phyloP scores from a whole-genome alignment of 1,284 basidiomycete species.

The Sanghuangporus sanghuang region DNA sequence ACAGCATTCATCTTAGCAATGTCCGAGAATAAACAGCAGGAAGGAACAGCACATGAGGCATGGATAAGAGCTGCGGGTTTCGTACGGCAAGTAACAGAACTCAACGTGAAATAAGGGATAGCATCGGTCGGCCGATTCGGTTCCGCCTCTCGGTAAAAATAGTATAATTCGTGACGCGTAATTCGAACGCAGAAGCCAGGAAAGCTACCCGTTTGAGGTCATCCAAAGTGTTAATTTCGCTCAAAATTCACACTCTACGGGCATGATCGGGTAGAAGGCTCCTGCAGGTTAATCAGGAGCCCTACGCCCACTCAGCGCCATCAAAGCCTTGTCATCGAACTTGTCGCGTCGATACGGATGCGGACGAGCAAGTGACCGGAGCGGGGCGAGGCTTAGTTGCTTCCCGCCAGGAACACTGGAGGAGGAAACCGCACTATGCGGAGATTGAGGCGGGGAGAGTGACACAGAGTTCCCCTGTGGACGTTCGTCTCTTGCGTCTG shows the following conservation, averaged over 20 bases:
- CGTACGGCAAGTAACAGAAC: background rate
- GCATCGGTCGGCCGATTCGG: background rate
- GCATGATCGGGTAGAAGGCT: background rate
- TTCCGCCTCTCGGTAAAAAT: background rate
- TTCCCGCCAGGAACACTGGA: constrained; percentile 11
- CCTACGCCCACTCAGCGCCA: constrained; percentile 14
- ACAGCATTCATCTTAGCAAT: too few species aligned
- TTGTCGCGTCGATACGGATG: constrained; percentile 57
- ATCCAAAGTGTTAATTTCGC: background rate
- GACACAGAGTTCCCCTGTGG: background rate
- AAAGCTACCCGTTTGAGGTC: background rate
- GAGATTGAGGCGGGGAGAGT: constrained; percentile 4
- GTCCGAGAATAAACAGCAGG: too few species aligned
- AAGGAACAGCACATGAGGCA: too few species aligned
- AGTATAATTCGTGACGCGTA: background rate
- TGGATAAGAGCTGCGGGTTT: too few species aligned
- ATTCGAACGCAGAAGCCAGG: background rate
- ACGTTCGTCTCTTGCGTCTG: constrained; percentile 14
- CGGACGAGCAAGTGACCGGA: constrained; percentile 45
- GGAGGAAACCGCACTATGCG: constrained; percentile 11
- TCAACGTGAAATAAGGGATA: background rate
- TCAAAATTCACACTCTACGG: background rate
- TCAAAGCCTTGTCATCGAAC: constrained; percentile 55
- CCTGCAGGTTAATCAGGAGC: background rate
- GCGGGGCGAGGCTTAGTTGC: constrained; percentile 43